Evolutionary conservation across 495 filamentous ascomycete species (phyloP), one percentile per base, ranked within the genome.

Genomic region (Penicillium riverlandense): DNA sequence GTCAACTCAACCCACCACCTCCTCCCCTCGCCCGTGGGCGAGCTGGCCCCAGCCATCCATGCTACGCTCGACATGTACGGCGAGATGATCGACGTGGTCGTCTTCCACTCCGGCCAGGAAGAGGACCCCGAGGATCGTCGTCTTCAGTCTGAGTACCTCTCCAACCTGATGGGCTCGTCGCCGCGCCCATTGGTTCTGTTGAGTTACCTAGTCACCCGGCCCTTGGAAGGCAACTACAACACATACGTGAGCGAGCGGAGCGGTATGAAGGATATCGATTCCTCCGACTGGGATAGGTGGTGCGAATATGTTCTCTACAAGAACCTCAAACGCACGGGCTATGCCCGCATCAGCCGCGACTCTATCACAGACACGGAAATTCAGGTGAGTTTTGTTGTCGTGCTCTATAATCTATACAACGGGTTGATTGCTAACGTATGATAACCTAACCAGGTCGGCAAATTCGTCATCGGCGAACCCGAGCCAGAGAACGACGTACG

Each of bases 301-400:
- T 99, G 94, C 69, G 92, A 99, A 71, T 99, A 99, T 58, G 92
- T 99, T 50, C 72, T 99, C 40, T 99, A 86, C 72, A 95, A 96
- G 71, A 84, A 83, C 9, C 63, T 99, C 40, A 85, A 82, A 62
- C 74, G 90, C 49, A 83, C 84, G 3, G 94, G 89, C 7, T 98
- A 97, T 60, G 92, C 92, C 11, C 75, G 92, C 50, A 82, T 98
- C 31, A 91, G 85, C 47, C 70, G 92, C 53, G 80, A 82, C 48
- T 94, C 86, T 0, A 96, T 99, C 55, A 99, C 92, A 16, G 92
- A 99, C 63, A 99, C 92, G 4, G 92, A 99, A 67, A 76, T 99
- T 48, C 92, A 99, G 78, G 82, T 84, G 71, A 51, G 72, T 52
- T 43, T 36, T 12, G n/a, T n/a, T 28, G 1, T 16, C 35, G 7